Conservation (phyloP, 73 alveolate genomes). For the Urostyla sp. region DNA sequence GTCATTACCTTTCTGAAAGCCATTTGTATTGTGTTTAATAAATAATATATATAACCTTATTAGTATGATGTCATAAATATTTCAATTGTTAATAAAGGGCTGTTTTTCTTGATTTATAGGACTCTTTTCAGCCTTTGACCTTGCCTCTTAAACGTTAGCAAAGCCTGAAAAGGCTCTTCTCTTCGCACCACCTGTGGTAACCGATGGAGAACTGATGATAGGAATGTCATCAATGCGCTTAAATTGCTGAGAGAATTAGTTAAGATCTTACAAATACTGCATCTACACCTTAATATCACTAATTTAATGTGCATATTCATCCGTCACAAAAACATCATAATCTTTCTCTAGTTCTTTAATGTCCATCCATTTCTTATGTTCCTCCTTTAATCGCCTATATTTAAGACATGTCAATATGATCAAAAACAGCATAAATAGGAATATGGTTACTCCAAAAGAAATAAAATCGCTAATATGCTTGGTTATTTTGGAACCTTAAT, state of each 20-base stretch:
- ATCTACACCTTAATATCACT: neutral
- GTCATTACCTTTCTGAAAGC: constrained; percentile 64
- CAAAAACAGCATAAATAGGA: no score
- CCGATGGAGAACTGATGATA: no score
- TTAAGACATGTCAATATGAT: neutral
- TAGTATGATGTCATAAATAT: neutral
- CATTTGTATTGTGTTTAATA: neutral
- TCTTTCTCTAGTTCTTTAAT: constrained; percentile 44
- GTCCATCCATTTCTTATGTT: constrained; percentile 24
- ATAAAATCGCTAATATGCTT: no score
- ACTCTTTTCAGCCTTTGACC: no score
- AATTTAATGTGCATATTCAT: constrained; percentile 37
- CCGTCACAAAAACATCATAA: constrained; percentile 44
- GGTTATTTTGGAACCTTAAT: no score
- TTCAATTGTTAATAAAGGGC: neutral
- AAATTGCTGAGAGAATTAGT: neutral
- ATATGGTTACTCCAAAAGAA: no score
- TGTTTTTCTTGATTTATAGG: no score
- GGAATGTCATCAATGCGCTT: no score
- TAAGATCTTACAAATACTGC: neutral
- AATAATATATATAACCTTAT: neutral
- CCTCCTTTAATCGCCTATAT: neutral
- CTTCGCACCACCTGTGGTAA: no score
- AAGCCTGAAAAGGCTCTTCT: no score
- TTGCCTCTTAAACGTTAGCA: no score